Evolutionary conservation across 2,329 filamentous ascomycete species (phyloP), one percentile per base, ranked within the genome.

Genomic region (Aspergillus unguis): DNA sequence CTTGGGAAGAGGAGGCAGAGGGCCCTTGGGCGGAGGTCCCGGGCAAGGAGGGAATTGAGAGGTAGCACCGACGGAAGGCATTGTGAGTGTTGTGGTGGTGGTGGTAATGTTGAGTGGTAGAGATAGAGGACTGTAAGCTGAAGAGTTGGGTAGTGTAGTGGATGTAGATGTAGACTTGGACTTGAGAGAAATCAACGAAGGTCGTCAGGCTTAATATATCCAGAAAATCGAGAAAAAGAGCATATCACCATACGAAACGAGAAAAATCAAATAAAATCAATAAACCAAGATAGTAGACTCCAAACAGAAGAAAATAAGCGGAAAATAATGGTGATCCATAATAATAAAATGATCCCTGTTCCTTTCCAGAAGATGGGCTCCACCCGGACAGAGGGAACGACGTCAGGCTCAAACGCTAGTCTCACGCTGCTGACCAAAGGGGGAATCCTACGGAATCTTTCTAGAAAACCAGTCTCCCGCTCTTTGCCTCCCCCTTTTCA

Each of bases 41-140:
- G 69, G 69, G 63, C 69, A 71, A 49, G 69, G 69, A 65, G 69
- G 69, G 58, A 71, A 70, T 47, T 69, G 66, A 63, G 67, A 67
- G 50, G 63, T 55, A 46, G 64, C 58, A 54, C 57, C 65, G 62
- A 69, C 52, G 53, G 68, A 71, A 70, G 68, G 68, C 68, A 71
- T 71, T 48, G 54, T 67, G 47, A 32, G 29, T 38, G 51, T 45
- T 43, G 23, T 54, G 48, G 41, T 53, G 33, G 37, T 46, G 23
- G 10, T 33, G 54, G 40, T 43, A 41, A 46, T 48, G 44, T 10
- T 36, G 25, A 23, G n/a, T 38, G 36, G 17, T 25, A 25, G 36
- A 6, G 7, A 6, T 31, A 53, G 17, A 31, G 45, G 28, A 38
- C 36, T 9, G 11, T 44, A 31, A 37, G 29, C 44, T 41, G 43